These are phyloP conservation scores for Pedinophyceae sp. DNA, from an alignment of 139 green algal species.

Conservation along the genomic window DNA sequence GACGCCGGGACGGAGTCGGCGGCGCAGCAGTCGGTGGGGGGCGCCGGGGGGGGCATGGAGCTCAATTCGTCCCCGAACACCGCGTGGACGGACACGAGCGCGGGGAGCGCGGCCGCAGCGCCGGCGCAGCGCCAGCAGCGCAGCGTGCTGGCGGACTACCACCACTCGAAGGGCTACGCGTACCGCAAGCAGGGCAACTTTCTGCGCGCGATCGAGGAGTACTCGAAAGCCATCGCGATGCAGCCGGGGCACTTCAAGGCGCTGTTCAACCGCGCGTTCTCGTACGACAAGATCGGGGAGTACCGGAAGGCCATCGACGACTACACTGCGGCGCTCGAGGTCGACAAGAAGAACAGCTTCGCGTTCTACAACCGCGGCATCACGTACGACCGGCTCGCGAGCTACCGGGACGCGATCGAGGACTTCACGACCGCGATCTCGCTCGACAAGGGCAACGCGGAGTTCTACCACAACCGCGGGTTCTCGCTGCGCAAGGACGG, in stretches of 20 bases:
- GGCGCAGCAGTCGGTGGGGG: too few species aligned
- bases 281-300: constrained; percentile 46
- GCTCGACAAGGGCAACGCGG: constrained; percentile 46
- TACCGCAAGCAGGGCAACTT: constrained; percentile 47
- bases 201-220: constrained; percentile 43
- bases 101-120: too few species aligned
- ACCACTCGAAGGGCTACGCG: constrained; percentile 39
- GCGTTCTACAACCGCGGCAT: constrained; percentile 77
- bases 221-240: constrained; percentile 36
- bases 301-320: constrained; percentile 26
- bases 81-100: too few species aligned
- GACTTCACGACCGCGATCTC: constrained; percentile 55
- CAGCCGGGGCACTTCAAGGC: constrained; percentile 59
- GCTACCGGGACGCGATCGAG: constrained; percentile 40
- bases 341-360: constrained; percentile 42
- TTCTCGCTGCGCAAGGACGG: constrained; percentile 70
- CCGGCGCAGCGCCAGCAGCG: too few species aligned
- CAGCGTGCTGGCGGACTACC: constrained; percentile 26
- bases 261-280: constrained; percentile 76
- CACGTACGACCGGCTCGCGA: constrained; percentile 31
- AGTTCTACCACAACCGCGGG: constrained; percentile 80
- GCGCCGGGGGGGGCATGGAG: too few species aligned
- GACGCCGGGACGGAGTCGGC: too few species aligned
- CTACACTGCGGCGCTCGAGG: constrained; percentile 42
- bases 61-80: too few species aligned